Evolutionary conservation across 2,329 filamentous ascomycete genomes (phyloP), one percentile per base, ranked within the genome.

Genomic region (Periconia digitata): DNA sequence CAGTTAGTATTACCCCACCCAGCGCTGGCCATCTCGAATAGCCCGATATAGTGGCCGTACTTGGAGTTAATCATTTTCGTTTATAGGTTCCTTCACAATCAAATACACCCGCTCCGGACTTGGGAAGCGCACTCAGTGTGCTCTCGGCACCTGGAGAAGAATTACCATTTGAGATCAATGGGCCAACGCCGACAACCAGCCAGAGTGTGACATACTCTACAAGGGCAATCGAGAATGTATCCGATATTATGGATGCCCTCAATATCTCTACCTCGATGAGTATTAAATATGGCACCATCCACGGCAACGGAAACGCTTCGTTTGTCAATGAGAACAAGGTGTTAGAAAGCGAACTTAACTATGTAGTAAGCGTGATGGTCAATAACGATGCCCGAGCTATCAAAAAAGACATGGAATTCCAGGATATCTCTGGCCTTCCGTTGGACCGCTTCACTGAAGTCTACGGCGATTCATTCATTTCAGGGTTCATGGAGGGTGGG

Each of bases 231-330:
- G 65, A 69, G 47, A 70, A 70, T 45, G 56, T 67, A 8, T 68
- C 63, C 39, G 71, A 73, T 39, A 69, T 73, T 43, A 69, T 70
- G 47, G 69, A 73, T 48, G 64, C 67, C 4, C 63, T 73, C 40
- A 73, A 72, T 51, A 71, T 73, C 22, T 71, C 69, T 1, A 66
- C 69, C 4, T 66, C 66, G 8, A 62, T 66, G 47, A 67, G 67
- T 4, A 72, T 74, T 41, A 72, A 71, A 45, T 69, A 70, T 46
- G 70, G 69, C 2, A 69, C 62, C 6, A 67, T 72, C 40, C 65
- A 70, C 41, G 62, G 62, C n/a, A 65, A 65, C 47, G 62, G 60
- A 2, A 62, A 58, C 37, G 62, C 62, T 0, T 60, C 58, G 1
- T 66, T 66, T 45, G 63, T 66, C 2, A 66, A 66, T 45, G 63